These are phyloP conservation scores for Gossypium herbaceum DNA, from an alignment of 345 rosid species.

Conservation along the genomic window DNA sequence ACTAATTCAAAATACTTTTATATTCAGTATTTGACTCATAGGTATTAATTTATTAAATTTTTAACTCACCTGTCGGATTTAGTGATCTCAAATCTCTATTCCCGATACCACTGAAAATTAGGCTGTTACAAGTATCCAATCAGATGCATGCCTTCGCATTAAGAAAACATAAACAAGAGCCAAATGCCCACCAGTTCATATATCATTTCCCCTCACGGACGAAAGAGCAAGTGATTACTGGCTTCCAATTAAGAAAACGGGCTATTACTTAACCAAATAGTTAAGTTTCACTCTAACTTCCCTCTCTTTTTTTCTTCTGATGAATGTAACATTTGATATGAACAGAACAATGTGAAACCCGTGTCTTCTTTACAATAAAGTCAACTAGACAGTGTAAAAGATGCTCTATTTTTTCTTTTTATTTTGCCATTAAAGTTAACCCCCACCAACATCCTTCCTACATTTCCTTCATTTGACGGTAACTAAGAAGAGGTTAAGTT, in stretches of 20 bases:
- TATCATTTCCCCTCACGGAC: not conserved
- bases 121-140: too few relatives aligned
- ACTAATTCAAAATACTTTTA: too few relatives aligned
- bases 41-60: too few relatives aligned
- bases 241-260: too few relatives aligned
- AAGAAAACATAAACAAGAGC: not conserved
- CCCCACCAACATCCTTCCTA: conserved; percentile 1
- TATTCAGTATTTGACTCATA: too few relatives aligned
- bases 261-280: not conserved
- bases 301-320: not conserved
- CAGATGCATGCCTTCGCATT: not conserved
- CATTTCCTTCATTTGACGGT: conserved; percentile 8
- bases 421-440: conserved; percentile 9
- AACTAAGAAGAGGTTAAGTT: conserved; percentile 10
- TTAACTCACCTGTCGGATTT: too few relatives aligned
- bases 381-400: not conserved
- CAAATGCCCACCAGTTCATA: not conserved
- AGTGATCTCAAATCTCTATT: too few relatives aligned
- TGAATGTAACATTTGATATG: conserved; percentile 11
- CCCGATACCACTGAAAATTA: too few relatives aligned
- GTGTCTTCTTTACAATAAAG: conserved; percentile 13
- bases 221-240: too few relatives aligned
- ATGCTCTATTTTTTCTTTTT: conserved; percentile 5
- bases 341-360: conserved; percentile 1
- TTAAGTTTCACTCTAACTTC: not conserved